Evolutionary conservation across 2,329 filamentous ascomycete genomes (phyloP).

Genomic region (Aspergillus sp.): DNA sequence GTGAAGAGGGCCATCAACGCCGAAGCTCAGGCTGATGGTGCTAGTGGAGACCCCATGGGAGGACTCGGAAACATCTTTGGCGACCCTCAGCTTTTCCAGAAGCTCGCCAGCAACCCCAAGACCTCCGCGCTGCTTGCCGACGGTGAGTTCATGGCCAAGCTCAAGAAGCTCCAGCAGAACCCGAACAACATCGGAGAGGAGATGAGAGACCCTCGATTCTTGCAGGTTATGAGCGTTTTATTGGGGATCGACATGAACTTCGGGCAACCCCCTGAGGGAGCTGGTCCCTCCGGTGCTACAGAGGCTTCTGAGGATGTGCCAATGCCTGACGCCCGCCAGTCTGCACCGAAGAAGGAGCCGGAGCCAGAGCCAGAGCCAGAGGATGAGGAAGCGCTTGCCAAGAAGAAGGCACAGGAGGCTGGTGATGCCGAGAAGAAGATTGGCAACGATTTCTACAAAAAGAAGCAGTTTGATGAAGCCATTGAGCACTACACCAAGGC

Average conservation of each 20-base stretch:
- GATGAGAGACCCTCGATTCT: slow-evolving; percentile 85
- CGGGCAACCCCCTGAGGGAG: slow-evolving; percentile 51
- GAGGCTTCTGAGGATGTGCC: slow-evolving; percentile 70
- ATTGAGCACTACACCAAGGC: slow-evolving; percentile 94
- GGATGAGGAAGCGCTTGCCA: slow-evolving; percentile 79
- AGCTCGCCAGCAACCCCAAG: slow-evolving; percentile 93
- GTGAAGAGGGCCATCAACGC: slow-evolving; percentile 86
- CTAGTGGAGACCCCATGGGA: slow-evolving; percentile 65
- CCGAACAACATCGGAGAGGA: slow-evolving; percentile 75
- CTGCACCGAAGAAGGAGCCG: slow-evolving; percentile 55
- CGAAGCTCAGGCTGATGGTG: slow-evolving; percentile 64
- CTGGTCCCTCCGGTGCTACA: slow-evolving; percentile 35
- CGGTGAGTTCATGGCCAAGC: slow-evolving; percentile 82
- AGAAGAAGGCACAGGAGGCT: slow-evolving; percentile 86
- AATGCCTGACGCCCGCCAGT: slow-evolving; percentile 70
- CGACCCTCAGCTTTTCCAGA: slow-evolving; percentile 84
- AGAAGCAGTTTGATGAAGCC: slow-evolving; percentile 91
- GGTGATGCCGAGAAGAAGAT: slow-evolving; percentile 93
- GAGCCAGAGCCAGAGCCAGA: slow-evolving; percentile 67
- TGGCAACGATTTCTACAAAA: slow-evolving; percentile 96
- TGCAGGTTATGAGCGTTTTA: slow-evolving; percentile 89
- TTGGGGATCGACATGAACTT: slow-evolving; percentile 92
- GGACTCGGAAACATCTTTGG: slow-evolving; percentile 92
- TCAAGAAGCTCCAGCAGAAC: slow-evolving; percentile 78
- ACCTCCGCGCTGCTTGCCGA: slow-evolving; percentile 80